Percentiles rank a stretch among this genome's conserved stretches.
phyloP scores from a whole-genome alignment of 805 yeast species.

The Candida berthetii region DNA sequence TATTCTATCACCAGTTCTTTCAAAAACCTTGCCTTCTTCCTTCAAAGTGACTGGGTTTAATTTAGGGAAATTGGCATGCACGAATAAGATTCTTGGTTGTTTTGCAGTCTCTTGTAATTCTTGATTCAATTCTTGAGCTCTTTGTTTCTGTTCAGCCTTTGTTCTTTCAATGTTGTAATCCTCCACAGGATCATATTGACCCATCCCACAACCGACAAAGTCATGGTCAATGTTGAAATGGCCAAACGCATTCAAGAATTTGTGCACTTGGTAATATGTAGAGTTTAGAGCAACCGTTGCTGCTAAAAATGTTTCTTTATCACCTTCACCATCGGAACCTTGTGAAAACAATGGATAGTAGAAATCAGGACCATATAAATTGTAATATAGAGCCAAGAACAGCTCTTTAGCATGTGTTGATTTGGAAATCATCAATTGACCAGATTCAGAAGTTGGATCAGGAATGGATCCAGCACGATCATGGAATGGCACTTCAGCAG shows the following conservation, averaged over 20 bases:
- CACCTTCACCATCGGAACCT: slow-evolving; percentile 50
- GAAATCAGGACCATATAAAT: slow-evolving; percentile 52
- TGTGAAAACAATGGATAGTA: slow-evolving; percentile 53
- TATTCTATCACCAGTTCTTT: slow-evolving; percentile 39
- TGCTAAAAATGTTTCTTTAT: slow-evolving; percentile 58
- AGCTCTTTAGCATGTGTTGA: slow-evolving; percentile 46
- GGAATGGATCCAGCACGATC: slow-evolving; percentile 57
- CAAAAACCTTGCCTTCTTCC: slow-evolving; percentile 32
- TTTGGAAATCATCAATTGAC: slow-evolving; percentile 55
- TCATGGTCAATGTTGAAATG: slow-evolving; percentile 32
- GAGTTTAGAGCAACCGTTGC: slow-evolving; percentile 52
- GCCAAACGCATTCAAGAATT: slow-evolving; percentile 49
- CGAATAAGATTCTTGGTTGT: slow-evolving; percentile 37
- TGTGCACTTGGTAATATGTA: slow-evolving; percentile 55
- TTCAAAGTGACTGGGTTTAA: slow-evolving; percentile 54
- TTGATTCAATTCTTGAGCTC: slow-evolving; percentile 9
- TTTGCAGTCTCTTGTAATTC: slow-evolving; percentile 8
- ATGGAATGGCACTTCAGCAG: slow-evolving; percentile 40
- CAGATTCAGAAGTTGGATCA: slow-evolving; percentile 58
- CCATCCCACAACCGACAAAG: slow-evolving; percentile 59
- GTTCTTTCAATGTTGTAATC: slow-evolving; percentile 32
- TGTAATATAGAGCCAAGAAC: slow-evolving; percentile 52
- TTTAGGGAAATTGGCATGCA: slow-evolving; percentile 66
- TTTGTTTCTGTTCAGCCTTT: slow-evolving; percentile 14
- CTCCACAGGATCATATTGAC: slow-evolving; percentile 51